Evolutionary conservation across 2,329 filamentous ascomycete genomes (phyloP).

Genomic region (Apiospora marii): DNA sequence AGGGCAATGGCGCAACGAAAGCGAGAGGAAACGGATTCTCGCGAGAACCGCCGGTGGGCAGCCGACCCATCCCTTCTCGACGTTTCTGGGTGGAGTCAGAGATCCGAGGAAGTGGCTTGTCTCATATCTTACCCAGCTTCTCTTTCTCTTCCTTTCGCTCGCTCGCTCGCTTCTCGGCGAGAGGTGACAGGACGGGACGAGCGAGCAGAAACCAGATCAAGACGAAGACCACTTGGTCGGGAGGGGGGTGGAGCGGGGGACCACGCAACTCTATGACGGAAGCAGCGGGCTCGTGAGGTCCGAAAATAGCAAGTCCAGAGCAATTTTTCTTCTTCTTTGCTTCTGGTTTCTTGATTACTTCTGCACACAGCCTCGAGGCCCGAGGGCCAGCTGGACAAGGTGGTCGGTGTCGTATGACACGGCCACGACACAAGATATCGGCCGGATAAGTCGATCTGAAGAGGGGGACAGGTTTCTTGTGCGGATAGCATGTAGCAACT

Average conservation of each 20-base stretch:
- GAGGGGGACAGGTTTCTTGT: slow-evolving; percentile 37
- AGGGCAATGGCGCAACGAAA: not conserved
- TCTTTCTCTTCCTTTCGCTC: not conserved
- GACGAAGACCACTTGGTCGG: not conserved
- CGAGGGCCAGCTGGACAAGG: not conserved
- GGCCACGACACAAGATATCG: slow-evolving; percentile 38
- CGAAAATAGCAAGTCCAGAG: slow-evolving; percentile 13
- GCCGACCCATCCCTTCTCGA: slow-evolving; percentile 13
- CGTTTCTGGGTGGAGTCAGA: slow-evolving; percentile 4
- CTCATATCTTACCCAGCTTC: slow-evolving; percentile 36
- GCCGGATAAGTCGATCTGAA: slow-evolving; percentile 45
- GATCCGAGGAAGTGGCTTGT: slow-evolving; percentile 49
- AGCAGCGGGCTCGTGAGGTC: slow-evolving; percentile 9
- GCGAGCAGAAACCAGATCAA: not conserved
- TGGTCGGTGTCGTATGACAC: slow-evolving; percentile 38
- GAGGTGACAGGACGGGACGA: slow-evolving; percentile 14
- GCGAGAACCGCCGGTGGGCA: not conserved
- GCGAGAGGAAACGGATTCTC: slow-evolving; percentile 14
- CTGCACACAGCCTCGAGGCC: slow-evolving; percentile 15
- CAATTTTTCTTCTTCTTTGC: not conserved
- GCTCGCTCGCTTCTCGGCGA: not conserved
- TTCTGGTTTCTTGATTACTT: not conserved
- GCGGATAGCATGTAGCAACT: slow-evolving; percentile 34
- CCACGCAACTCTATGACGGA: slow-evolving; percentile 32
- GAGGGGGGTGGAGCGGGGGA: not conserved